Percentiles rank a stretch among this genome's conserved stretches.
These are phyloP conservation scores for Trichoderma pleuroti DNA, from an alignment of 2,329 filamentous ascomycete genomes.

Conservation along the genomic window DNA sequence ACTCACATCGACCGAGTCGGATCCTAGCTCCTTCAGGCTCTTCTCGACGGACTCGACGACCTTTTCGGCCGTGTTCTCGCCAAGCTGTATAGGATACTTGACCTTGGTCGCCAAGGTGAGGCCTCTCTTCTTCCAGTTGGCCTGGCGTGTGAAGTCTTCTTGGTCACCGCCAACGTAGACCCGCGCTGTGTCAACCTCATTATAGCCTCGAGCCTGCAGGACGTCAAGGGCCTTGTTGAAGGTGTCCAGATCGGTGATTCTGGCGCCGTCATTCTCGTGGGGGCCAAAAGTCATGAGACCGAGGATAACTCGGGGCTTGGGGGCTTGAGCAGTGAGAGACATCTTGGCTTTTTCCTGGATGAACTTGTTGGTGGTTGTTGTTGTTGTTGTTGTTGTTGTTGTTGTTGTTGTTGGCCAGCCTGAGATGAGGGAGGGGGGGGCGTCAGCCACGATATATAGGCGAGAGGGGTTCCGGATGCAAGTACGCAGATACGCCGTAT, in stretches of 20 bases:
- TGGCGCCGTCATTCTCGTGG: constrained; percentile 57
- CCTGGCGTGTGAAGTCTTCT: constrained; percentile 72
- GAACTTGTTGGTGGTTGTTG: not conserved
- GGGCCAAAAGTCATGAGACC: constrained; percentile 84
- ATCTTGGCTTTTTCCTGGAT: constrained; percentile 30
- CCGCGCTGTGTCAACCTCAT: constrained; percentile 76
- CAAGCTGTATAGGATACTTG: constrained; percentile 57
- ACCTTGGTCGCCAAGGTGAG: constrained; percentile 76
- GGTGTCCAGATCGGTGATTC: constrained; percentile 64
- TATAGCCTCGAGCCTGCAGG: constrained; percentile 75
- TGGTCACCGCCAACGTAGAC: constrained; percentile 69
- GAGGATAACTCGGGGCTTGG: constrained; percentile 69
- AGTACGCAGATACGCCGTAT: not conserved
- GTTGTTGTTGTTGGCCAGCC: not conserved
- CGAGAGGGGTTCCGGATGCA: not conserved
- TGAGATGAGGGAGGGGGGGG: not conserved
- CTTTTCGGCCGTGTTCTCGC: constrained; percentile 60
- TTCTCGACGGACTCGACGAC: constrained; percentile 63
- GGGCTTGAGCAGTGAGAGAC: constrained; percentile 43
- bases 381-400: not conserved
- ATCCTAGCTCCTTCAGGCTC: constrained; percentile 67
- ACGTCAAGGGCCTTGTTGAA: constrained; percentile 71
- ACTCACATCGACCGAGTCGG: constrained; percentile 66
- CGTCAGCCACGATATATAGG: not conserved
- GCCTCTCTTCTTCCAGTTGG: constrained; percentile 75